Evolutionary conservation across 2,329 filamentous ascomycete genomes (phyloP).

Genomic region (Cytospora piceicola): DNA sequence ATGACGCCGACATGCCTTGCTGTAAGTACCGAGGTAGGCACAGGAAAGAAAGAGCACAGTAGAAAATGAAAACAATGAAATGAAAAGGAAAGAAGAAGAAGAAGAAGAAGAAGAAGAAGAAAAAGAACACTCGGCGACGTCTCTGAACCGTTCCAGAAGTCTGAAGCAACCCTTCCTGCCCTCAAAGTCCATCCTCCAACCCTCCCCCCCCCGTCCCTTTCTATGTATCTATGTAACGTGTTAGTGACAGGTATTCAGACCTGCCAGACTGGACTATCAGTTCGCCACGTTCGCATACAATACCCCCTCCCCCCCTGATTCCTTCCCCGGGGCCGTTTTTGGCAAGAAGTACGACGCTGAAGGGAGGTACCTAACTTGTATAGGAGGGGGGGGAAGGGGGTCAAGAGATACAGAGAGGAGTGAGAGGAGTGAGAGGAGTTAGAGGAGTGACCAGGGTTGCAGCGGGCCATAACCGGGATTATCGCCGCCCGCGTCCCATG

Average conservation of each 20-base stretch:
- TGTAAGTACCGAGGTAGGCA: neutral
- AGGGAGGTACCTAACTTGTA: neutral
- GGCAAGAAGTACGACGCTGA: neutral
- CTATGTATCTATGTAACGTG: constrained; percentile 5
- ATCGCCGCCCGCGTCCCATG: neutral
- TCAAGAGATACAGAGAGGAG: too few relatives aligned
- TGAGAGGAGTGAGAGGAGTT: too few relatives aligned
- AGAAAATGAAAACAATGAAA: too few relatives aligned
- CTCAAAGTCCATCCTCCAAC: too few relatives aligned
- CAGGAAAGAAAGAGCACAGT: neutral
- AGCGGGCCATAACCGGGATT: neutral
- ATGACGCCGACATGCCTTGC: neutral
- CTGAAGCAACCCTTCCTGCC: too few relatives aligned
- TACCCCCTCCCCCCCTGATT: neutral
- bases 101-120: too few relatives aligned
- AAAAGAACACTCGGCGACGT: too few relatives aligned
- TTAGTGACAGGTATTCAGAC: constrained; percentile 19
- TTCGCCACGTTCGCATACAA: neutral
- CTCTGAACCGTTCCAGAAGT: too few relatives aligned
- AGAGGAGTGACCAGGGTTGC: neutral
- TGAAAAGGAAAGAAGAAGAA: too few relatives aligned
- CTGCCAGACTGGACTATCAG: neutral
- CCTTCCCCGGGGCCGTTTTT: neutral
- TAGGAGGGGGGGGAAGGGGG: neutral
- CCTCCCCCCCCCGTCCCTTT: neutral